phyloP scores from a whole-genome alignment of 139 green algal genomes.

The Microglena sp. region DNA sequence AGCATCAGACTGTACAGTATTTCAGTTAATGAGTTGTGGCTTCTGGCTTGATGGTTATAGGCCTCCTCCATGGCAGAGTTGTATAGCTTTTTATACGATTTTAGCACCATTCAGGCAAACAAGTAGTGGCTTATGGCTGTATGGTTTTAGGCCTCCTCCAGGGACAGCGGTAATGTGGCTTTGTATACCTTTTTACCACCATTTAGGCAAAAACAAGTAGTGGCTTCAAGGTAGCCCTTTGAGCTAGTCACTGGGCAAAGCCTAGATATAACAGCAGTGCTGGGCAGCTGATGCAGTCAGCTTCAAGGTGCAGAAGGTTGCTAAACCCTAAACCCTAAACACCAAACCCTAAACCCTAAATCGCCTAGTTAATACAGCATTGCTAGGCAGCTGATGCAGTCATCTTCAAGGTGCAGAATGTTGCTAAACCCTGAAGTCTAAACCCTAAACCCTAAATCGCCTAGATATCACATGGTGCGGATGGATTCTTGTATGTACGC shows the following conservation, averaged over 20 bases:
- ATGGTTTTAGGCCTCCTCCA: too few species aligned
- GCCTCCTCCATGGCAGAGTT: too few species aligned
- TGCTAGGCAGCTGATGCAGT: neutral
- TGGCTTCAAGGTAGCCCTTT: too few species aligned
- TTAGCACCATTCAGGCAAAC: too few species aligned
- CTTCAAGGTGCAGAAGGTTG: neutral
- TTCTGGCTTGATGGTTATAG: too few species aligned
- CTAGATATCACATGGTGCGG: too few species aligned
- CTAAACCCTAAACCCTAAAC: slow-evolving; percentile 2
- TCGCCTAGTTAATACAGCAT: neutral
- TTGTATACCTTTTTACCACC: neutral
- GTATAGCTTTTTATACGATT: too few species aligned
- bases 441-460: slow-evolving; percentile 2
- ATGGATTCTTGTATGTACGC: too few species aligned
- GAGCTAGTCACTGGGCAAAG: neutral
- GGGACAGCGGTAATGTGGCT: too few species aligned
- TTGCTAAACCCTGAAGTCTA: neutral
- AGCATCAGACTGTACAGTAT: too few species aligned
- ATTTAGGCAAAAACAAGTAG: neutral
- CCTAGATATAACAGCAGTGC: neutral
- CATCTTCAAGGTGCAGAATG: neutral
- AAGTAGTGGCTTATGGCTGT: too few species aligned
- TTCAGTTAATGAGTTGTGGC: too few species aligned
- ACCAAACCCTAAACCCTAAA: slow-evolving; percentile 1
- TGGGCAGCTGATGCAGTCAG: neutral